Evolutionary conservation across 768 basidiomycete species (phyloP).

Genomic region (Termitomyces sp.): DNA sequence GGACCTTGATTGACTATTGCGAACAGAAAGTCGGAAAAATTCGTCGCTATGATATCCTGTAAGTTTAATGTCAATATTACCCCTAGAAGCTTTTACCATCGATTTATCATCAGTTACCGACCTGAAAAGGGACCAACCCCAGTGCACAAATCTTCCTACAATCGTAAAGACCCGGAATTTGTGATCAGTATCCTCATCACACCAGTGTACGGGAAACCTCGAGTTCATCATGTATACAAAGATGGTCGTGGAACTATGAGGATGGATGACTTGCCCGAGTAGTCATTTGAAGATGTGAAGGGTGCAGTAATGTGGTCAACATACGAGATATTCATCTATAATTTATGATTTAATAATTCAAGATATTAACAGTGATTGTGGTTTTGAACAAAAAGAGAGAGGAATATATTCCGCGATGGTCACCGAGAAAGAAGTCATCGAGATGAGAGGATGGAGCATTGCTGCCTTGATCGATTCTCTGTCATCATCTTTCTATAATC

Average conservation of each 20-base stretch:
- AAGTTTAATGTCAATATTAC: not conserved
- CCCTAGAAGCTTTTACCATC: no score
- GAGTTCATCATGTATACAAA: not conserved
- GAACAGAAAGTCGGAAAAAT: not conserved
- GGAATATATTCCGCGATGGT: not conserved
- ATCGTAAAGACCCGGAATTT: not conserved
- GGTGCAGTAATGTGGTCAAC: not conserved
- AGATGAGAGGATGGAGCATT: not conserved
- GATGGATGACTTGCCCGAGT: not conserved
- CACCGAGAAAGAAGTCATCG: not conserved
- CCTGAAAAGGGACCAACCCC: not conserved
- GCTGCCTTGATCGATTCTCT: no score
- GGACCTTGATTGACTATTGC: not conserved
- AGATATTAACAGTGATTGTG: no score
- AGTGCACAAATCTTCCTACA: not conserved
- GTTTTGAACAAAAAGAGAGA: no score
- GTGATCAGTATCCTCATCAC: not conserved
- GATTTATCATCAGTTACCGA: not conserved
- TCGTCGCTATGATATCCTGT: not conserved
- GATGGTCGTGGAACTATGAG: not conserved
- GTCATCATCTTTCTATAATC: not conserved
- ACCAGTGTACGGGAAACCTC: not conserved
- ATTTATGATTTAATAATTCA: no score
- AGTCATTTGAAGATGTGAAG: not conserved
- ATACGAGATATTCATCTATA: not conserved